Base-by-base conservation (phyloP, 2,329 filamentous ascomycete species). In the Trichoderma oligosporum region DNA sequence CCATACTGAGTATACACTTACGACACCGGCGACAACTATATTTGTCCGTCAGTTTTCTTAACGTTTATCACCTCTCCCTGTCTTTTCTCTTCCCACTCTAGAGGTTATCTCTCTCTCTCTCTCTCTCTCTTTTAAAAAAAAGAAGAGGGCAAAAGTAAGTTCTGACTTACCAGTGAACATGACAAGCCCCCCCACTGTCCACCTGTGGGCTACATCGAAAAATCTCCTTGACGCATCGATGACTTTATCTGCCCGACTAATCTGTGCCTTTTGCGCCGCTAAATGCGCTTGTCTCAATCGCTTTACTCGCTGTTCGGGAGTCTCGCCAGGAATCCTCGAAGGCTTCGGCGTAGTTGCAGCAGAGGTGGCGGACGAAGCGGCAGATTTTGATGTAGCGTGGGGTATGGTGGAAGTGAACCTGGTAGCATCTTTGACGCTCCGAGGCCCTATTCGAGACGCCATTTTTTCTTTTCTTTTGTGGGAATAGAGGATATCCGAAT, bases 351-450 rank as follows among this genome's bases (percentile, higher is more conserved):
- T 59, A 22, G 63, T 53, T 52, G 61, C 60, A 20, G 61, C 63
- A 55, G 64, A 59, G 24, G 74, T 71, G 36, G 70, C 67, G 39
- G 79, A 72, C 70, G 64, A 59, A 22, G 74, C 71, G 36, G 70
- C 67, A 39, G 79, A 72, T 70, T 88, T 88, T 63, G 84, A 83
- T 62, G 81, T 80, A 65, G 87, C 88, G 74, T 91, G 88, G 52
- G 75, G 75, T 58, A 76, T 74, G 58, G 74, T 76, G 56, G 75
- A 76, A 33, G 75, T 77, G 70, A 77, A 94, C 69, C 88, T 86
- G 66, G 89, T 94, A 64, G 89, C 89, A 71, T 92, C 89, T 66
- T 83, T 83, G 70, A 88, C 85, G 74, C 84, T 89, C 69, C 87
- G 86, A 60, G 87, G 80, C 62, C 75, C 76, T 42, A 77, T 72